Percentiles rank a stretch among this genome's conserved stretches.
phyloP scores from a whole-genome alignment of 2,329 filamentous ascomycete species.

The Colletotrichum chlorophyti region DNA sequence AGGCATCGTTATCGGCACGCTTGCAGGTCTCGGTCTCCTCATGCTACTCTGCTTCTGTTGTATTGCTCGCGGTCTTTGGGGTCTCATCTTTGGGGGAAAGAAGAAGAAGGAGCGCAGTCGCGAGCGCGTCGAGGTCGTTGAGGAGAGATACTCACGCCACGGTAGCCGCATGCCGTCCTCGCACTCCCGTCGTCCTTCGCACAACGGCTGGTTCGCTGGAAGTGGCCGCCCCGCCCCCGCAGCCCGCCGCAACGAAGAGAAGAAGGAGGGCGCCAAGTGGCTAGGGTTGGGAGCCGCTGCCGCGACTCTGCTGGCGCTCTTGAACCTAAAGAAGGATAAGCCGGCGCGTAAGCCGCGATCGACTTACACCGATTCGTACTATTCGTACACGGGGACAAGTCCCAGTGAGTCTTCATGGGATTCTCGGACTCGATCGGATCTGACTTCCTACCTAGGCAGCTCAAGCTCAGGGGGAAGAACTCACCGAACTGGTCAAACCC shows the following conservation, averaged over 20 bases:
- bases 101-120: slow-evolving; percentile 53
- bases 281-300: slow-evolving; percentile 59
- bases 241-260: slow-evolving; percentile 49
- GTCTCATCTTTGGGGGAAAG: slow-evolving; percentile 67
- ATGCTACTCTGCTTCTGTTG: slow-evolving; percentile 78
- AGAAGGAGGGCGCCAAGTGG: slow-evolving; percentile 60
- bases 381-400: slow-evolving; percentile 58
- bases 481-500: slow-evolving; percentile 31
- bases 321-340: slow-evolving; percentile 60
- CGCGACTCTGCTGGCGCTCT: slow-evolving; percentile 58
- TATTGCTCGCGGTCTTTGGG: slow-evolving; percentile 68
- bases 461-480: slow-evolving; percentile 53
- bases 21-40: slow-evolving; percentile 71
- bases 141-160: slow-evolving; percentile 66
- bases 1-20: slow-evolving; percentile 78
- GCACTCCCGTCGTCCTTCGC: slow-evolving; percentile 57
- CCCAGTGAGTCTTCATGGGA: slow-evolving; percentile 54
- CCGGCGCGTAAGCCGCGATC: slow-evolving; percentile 47
- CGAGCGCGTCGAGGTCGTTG: slow-evolving; percentile 65
- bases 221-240: slow-evolving; percentile 51
- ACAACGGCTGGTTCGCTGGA: slow-evolving; percentile 59
- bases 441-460: slow-evolving; percentile 46
- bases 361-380: slow-evolving; percentile 60
- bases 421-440: slow-evolving; percentile 27
- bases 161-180: slow-evolving; percentile 48